phyloP scores from a whole-genome alignment of 192 early-diverging fungal species.

The Entomortierella lignicola region DNA sequence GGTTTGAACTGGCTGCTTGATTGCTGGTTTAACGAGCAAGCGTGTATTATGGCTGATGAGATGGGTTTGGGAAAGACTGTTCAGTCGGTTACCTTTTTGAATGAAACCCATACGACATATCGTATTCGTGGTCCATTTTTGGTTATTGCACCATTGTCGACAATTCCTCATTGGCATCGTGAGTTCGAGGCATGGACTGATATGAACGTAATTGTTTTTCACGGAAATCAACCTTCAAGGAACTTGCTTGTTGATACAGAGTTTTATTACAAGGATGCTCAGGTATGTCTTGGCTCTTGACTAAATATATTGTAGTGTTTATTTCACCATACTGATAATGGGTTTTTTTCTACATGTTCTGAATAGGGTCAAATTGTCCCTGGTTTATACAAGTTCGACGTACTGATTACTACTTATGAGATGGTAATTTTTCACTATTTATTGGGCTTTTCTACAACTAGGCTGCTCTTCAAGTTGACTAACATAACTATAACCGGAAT shows the following conservation, averaged over 20 bases:
- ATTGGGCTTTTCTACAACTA: not conserved
- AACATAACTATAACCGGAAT: not conserved
- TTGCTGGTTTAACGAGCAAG: slow-evolving; percentile 81
- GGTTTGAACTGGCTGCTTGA: slow-evolving; percentile 87
- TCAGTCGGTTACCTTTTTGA: slow-evolving; percentile 82
- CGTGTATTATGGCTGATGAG: slow-evolving; percentile 99
- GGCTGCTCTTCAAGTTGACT: not conserved
- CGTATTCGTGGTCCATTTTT: slow-evolving; percentile 81
- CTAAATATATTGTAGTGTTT: no score
- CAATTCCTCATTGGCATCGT: slow-evolving; percentile 77
- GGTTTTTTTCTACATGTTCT: not conserved
- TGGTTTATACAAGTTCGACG: slow-evolving; percentile 68
- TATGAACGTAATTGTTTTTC: slow-evolving; percentile 57
- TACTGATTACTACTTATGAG: slow-evolving; percentile 67
- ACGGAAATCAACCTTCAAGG: slow-evolving; percentile 75
- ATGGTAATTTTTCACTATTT: slow-evolving; percentile 34
- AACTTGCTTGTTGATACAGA: slow-evolving; percentile 87
- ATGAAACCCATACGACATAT: slow-evolving; percentile 71
- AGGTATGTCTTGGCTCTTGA: slow-evolving; percentile 26
- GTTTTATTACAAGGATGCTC: slow-evolving; percentile 61
- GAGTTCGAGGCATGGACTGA: slow-evolving; percentile 53
- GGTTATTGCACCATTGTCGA: slow-evolving; percentile 70
- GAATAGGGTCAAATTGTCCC: slow-evolving; percentile 61
- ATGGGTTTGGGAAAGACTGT: slow-evolving; percentile 92
- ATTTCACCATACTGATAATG: not conserved